Conservation (phyloP, 345 rosid genomes). For the Boechera divaricarpa region DNA sequence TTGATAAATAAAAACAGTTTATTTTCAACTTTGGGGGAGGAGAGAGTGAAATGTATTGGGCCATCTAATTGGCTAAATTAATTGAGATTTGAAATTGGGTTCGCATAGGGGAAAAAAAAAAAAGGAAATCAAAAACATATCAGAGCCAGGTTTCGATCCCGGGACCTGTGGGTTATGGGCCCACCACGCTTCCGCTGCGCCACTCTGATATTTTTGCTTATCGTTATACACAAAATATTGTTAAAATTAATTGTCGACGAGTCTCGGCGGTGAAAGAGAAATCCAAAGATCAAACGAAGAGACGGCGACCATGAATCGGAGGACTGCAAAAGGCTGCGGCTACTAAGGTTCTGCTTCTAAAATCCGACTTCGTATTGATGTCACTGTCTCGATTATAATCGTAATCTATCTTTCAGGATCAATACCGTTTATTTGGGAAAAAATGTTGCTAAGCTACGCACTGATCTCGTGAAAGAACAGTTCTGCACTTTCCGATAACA, state of each 20-base stretch:
- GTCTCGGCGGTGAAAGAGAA: too few species aligned
- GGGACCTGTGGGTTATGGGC: slow-evolving; percentile 90
- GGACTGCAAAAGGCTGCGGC: slow-evolving; percentile 83
- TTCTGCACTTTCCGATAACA: too few species aligned
- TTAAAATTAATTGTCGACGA: too few species aligned
- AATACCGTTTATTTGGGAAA: too few species aligned
- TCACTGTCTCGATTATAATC: neutral
- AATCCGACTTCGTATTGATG: neutral
- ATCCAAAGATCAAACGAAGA: too few species aligned
- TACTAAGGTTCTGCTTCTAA: slow-evolving; percentile 56
- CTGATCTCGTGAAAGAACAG: too few species aligned
- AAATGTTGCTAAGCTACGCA: too few species aligned
- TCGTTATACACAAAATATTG: rapidly evolving
- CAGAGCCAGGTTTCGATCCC: slow-evolving; percentile 85
- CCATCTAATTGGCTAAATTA: neutral
- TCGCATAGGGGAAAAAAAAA: too few species aligned
- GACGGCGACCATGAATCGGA: slow-evolving; percentile 65
- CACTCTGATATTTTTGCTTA: slow-evolving; percentile 56
- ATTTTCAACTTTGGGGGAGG: neutral
- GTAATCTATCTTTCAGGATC: too few species aligned
- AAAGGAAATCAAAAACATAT: neutral
- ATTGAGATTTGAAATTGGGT: neutral
- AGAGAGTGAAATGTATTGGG: neutral
- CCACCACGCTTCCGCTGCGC: slow-evolving; percentile 93
- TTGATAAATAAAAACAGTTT: too few species aligned